phyloP scores from a whole-genome alignment of 2,329 filamentous ascomycete genomes.

The Alternaria rosae region DNA sequence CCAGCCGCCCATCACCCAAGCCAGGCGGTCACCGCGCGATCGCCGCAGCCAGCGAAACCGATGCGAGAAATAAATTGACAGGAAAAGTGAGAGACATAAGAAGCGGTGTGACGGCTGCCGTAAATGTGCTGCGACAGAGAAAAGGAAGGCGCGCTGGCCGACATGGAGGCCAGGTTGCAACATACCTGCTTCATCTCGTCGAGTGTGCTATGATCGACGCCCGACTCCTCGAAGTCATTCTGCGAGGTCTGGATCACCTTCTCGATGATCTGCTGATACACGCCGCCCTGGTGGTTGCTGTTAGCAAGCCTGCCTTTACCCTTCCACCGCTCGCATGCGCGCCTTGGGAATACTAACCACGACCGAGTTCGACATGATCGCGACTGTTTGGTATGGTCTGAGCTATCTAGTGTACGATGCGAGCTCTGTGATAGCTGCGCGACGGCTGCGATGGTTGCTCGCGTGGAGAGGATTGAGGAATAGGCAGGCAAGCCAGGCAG shows the following conservation, averaged over 20 bases:
- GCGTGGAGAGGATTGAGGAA: conserved; percentile 25
- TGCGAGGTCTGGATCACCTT: conserved; percentile 70
- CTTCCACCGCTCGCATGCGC: conserved; percentile 22
- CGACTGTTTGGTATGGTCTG: conserved; percentile 20
- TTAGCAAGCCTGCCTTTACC: conserved; percentile 36
- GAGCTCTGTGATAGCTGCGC: conserved; percentile 20
- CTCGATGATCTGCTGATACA: conserved; percentile 92
- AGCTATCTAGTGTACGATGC: conserved; percentile 27
- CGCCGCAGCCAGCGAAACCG: conserved; percentile 25
- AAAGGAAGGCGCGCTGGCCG: conserved; percentile 24
- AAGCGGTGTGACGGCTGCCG: conserved; percentile 14
- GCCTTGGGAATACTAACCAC: conserved; percentile 46
- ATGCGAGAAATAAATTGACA: conserved; percentile 20
- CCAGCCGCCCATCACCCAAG: conserved; percentile 47
- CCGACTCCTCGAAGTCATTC: conserved; percentile 96
- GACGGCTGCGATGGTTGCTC: conserved; percentile 28
- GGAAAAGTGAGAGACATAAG: conserved; percentile 8
- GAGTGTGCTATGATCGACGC: conserved; percentile 85
- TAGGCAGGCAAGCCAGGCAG: conserved; percentile 37
- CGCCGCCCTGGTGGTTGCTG: conserved; percentile 63
- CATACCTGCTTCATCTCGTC: conserved; percentile 88
- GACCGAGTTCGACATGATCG: conserved; percentile 49
- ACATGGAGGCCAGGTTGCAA: conserved; percentile 34
- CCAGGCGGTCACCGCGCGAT: conserved; percentile 31
- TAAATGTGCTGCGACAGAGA: conserved; percentile 15